Conservation (phyloP, 345 rosid genomes). For the Gynandropsis gynandra region DNA sequence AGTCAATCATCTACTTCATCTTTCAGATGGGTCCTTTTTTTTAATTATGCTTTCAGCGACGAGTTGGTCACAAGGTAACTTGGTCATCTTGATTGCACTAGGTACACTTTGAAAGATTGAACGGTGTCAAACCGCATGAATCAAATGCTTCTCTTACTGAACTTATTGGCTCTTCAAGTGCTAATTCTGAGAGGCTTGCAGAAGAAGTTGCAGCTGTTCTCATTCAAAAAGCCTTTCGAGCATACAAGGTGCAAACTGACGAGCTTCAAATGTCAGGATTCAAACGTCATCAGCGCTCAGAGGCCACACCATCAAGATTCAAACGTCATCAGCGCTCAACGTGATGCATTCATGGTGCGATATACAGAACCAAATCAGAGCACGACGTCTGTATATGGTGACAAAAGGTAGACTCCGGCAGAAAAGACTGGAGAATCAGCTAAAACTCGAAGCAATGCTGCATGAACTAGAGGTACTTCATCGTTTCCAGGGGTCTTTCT, state of each 20-base stretch:
- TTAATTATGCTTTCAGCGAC: too few species aligned
- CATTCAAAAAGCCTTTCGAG: slow-evolving; percentile 64
- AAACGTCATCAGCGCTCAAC: slow-evolving; percentile 44
- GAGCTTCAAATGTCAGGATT: too few species aligned
- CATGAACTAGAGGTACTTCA: slow-evolving; percentile 50
- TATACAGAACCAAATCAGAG: slow-evolving; percentile 55
- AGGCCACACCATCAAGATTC: slow-evolving; percentile 42
- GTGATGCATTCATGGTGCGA: slow-evolving; percentile 71
- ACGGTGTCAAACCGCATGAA: slow-evolving; percentile 27
- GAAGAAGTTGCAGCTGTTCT: slow-evolving; percentile 41
- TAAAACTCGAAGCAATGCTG: slow-evolving; percentile 70
- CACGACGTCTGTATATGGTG: slow-evolving; percentile 63
- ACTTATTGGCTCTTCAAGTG: slow-evolving; percentile 11
- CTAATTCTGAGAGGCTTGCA: slow-evolving; percentile 4
- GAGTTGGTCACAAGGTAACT: too few species aligned
- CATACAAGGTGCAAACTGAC: slow-evolving; percentile 50
- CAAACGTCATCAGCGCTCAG: slow-evolving; percentile 48
- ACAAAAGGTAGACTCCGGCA: slow-evolving; percentile 58
- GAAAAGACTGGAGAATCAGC: slow-evolving; percentile 57
- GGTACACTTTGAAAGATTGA: slow-evolving; percentile 46
- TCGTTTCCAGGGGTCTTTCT: too few species aligned
- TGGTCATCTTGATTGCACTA: slow-evolving; percentile 4
- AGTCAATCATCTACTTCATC: too few species aligned
- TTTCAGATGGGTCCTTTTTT: too few species aligned
- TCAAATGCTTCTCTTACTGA: slow-evolving; percentile 15